A percentile compares a stretch with the other conserved stretches of the same genome.
These are phyloP conservation scores for Smittium culicis DNA, from an alignment of 371 early-diverging fungal genomes.

Conservation along the genomic window DNA sequence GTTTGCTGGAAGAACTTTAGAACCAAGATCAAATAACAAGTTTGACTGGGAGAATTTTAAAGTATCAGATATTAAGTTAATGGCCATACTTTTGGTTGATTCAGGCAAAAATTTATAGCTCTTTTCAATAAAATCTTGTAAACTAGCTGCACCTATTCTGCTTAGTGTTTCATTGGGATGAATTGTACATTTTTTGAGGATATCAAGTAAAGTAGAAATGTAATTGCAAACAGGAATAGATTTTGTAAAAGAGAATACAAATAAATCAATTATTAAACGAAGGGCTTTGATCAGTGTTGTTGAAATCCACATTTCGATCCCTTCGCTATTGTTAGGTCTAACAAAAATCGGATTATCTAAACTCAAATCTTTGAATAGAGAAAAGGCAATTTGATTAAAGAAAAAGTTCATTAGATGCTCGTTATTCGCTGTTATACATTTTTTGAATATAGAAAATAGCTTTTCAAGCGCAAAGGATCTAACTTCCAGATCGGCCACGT, in stretches of 20 bases:
- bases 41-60: conserved; percentile 70
- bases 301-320: conserved; percentile 52
- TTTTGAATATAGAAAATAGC: conserved; percentile 64
- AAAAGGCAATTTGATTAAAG: conserved; percentile 68
- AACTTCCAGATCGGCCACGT: conserved; percentile 65
- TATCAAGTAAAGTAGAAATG: conserved; percentile 59
- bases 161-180: conserved; percentile 85
- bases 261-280: conserved; percentile 71
- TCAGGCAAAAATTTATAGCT: conserved; percentile 55
- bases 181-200: conserved; percentile 65
- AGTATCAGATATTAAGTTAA: conserved; percentile 46
- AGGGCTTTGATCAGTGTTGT: conserved; percentile 77
- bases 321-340: conserved; percentile 45
- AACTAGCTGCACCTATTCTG: conserved; percentile 78
- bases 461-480: conserved; percentile 68
- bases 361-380: conserved; percentile 71
- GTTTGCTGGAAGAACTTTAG: not conserved
- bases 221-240: conserved; percentile 37
- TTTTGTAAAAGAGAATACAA: conserved; percentile 55
- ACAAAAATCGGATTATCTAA: conserved; percentile 17
- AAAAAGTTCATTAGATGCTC: conserved; percentile 52
- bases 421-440: conserved; percentile 51
- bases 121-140: conserved; percentile 70
- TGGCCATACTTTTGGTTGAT: conserved; percentile 54
- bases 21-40: conserved; percentile 41